These are phyloP conservation scores for Crithidia bombi DNA, from an alignment of 208 protist species.

Conservation along the genomic window DNA sequence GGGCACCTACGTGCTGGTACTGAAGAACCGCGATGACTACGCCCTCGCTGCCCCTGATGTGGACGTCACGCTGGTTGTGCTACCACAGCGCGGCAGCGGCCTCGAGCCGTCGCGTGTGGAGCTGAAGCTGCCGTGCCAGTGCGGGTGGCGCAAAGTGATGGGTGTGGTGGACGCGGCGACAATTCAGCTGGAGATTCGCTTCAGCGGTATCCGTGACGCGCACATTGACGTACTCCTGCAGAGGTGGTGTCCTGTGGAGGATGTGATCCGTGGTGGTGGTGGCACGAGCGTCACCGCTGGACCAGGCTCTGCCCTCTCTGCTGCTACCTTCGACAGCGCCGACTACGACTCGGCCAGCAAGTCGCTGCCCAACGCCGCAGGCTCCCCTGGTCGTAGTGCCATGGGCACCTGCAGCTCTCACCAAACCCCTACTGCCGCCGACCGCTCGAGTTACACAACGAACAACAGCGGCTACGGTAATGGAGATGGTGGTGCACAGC, in stretches of 20 bases:
- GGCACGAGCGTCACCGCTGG: not conserved
- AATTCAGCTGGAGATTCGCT: conserved; percentile 48
- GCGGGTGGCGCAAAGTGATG: conserved; percentile 65
- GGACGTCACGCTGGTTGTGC: conserved; percentile 42
- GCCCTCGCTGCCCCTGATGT: conserved; percentile 67
- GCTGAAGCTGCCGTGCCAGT: conserved; percentile 55
- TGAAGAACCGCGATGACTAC: conserved; percentile 85
- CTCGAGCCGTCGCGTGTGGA: conserved; percentile 39
- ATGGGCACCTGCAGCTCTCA: conserved; percentile 4
- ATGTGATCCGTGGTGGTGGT: conserved; percentile 7
- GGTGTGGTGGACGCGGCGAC: conserved; percentile 48
- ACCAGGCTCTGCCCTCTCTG: conserved; percentile 25
- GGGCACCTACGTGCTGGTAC: conserved; percentile 72
- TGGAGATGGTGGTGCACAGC: conserved; percentile 10
- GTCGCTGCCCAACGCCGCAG: not conserved
- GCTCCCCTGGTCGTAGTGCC: conserved; percentile 10
- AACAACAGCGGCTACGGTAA: conserved; percentile 8
- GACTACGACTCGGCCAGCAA: conserved; percentile 8
- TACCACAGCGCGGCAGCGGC: conserved; percentile 38
- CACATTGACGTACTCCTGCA: conserved; percentile 76
- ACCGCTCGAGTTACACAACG: conserved; percentile 9
- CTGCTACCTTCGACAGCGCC: conserved; percentile 30
- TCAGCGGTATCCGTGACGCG: conserved; percentile 68
- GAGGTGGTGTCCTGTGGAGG: conserved; percentile 40
- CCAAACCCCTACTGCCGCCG: not conserved